A percentile compares a stretch with the other conserved stretches of the same genome.
Evolutionary conservation across 2,329 filamentous ascomycete genomes (phyloP).

Genomic region (Botryotinia narcissicola): DNA sequence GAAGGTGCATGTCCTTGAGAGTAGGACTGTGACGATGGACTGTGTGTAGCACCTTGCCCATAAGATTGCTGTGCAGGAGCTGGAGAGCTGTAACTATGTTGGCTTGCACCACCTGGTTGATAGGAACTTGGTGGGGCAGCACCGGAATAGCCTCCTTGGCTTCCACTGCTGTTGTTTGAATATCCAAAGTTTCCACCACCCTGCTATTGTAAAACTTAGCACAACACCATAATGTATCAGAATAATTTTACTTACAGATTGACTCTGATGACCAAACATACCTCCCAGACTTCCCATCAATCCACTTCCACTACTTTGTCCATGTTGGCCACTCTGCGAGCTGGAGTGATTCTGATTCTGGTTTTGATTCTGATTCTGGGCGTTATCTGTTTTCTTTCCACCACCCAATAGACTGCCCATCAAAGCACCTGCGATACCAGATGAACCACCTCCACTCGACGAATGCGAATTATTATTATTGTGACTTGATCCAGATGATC

Average conservation of each 20-base stretch:
- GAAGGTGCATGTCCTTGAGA: constrained; percentile 15
- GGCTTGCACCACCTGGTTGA: constrained; percentile 42
- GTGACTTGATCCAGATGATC: constrained; percentile 28
- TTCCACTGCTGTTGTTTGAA: constrained; percentile 47
- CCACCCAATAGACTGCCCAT: constrained; percentile 56
- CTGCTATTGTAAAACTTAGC: constrained; percentile 29
- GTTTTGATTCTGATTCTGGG: constrained; percentile 22
- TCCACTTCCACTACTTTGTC: constrained; percentile 27
- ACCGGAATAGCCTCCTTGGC: constrained; percentile 56
- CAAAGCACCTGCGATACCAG: constrained; percentile 41
- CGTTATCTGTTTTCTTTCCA: constrained; percentile 43
- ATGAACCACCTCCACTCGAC: constrained; percentile 32
- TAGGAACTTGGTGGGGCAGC: constrained; percentile 62
- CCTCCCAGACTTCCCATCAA: constrained; percentile 36
- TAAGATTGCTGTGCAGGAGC: constrained; percentile 20
- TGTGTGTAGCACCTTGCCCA: not conserved
- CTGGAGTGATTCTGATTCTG: constrained; percentile 42
- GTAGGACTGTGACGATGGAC: constrained; percentile 22
- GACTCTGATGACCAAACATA: constrained; percentile 33
- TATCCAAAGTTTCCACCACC: constrained; percentile 61
- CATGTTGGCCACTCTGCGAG: constrained; percentile 35
- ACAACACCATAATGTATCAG: not conserved
- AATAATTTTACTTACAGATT: constrained; percentile 25
- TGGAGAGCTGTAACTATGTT: constrained; percentile 27
- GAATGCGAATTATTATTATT: constrained; percentile 32